Conservation (phyloP, 2,329 filamentous ascomycete species). For the Neospermospora avenae region DNA sequence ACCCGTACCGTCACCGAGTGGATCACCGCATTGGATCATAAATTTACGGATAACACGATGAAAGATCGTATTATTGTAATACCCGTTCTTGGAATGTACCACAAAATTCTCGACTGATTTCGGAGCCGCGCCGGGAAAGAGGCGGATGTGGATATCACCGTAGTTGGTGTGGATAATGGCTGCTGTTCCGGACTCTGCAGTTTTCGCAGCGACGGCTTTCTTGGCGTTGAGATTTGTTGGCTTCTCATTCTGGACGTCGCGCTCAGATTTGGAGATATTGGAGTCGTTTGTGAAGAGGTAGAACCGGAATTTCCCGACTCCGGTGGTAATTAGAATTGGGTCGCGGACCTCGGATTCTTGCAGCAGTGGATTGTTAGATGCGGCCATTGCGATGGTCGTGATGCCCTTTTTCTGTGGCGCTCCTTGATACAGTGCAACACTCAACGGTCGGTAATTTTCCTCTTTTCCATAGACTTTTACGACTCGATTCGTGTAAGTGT, state of each 20-base stretch:
- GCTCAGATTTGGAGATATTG: conserved; percentile 75
- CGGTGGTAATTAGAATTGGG: conserved; percentile 82
- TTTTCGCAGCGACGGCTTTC: conserved; percentile 56
- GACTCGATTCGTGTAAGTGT: conserved; percentile 90
- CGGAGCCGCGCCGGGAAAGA: conserved; percentile 90
- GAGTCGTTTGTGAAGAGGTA: conserved; percentile 97
- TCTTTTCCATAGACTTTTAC: conserved; percentile 89
- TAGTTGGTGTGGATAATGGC: conserved; percentile 89
- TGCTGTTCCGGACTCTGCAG: conserved; percentile 69
- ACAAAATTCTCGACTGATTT: conserved; percentile 98
- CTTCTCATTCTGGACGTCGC: conserved; percentile 94
- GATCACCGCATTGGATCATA: conserved; percentile 91
- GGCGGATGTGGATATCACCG: conserved; percentile 88
- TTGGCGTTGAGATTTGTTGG: conserved; percentile 61
- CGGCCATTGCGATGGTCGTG: conserved; percentile 95
- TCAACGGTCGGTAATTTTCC: conserved; percentile 79
- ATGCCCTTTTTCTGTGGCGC: conserved; percentile 91
- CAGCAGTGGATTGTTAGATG: conserved; percentile 86
- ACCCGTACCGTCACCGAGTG: conserved; percentile 82
- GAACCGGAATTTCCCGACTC: conserved; percentile 83
- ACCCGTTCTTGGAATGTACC: conserved; percentile 81
- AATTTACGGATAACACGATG: conserved; percentile 97
- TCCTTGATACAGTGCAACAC: conserved; percentile 87
- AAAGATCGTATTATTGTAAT: conserved; percentile 98
- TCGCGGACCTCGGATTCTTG: conserved; percentile 89